Evolutionary conservation across 2,329 filamentous ascomycete species (phyloP).

Genomic region (Akanthomyces dipterigenus): DNA sequence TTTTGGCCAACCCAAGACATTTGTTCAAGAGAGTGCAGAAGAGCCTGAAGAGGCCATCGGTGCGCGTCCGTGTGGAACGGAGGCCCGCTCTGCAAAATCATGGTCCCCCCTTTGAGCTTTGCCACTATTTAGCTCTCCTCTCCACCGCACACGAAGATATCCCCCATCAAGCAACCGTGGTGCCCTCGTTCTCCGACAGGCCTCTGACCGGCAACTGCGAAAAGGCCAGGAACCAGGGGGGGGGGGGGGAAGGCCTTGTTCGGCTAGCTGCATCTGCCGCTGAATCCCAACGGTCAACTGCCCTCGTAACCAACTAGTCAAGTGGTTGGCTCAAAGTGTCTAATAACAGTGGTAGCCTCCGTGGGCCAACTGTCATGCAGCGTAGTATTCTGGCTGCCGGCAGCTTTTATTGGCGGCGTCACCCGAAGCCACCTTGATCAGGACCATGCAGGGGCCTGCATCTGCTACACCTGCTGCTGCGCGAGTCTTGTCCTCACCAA

Average conservation of each 20-base stretch:
- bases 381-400: neutral
- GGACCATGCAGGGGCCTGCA: neutral
- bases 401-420: neutral
- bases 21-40: neutral
- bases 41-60: neutral
- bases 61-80: neutral
- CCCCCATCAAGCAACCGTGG: too few relatives aligned
- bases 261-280: neutral
- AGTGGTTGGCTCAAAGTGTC: too few relatives aligned
- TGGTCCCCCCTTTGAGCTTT: neutral
- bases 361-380: too few relatives aligned
- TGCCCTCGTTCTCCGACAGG: too few relatives aligned
- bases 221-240: neutral
- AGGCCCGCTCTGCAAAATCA: neutral
- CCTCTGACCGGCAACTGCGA: too few relatives aligned
- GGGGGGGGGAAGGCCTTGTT: neutral
- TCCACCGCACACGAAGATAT: neutral
- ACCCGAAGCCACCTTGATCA: neutral
- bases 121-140: neutral
- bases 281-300: neutral
- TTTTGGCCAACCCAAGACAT: neutral
- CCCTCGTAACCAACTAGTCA: neutral
- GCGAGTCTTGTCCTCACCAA: neutral
- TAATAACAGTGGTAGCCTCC: too few relatives aligned
- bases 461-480: neutral